Percentiles rank a stretch among this genome's conserved stretches.
phyloP scores from a whole-genome alignment of 2,329 filamentous ascomycete species.

The Sarocladium kiliense region DNA sequence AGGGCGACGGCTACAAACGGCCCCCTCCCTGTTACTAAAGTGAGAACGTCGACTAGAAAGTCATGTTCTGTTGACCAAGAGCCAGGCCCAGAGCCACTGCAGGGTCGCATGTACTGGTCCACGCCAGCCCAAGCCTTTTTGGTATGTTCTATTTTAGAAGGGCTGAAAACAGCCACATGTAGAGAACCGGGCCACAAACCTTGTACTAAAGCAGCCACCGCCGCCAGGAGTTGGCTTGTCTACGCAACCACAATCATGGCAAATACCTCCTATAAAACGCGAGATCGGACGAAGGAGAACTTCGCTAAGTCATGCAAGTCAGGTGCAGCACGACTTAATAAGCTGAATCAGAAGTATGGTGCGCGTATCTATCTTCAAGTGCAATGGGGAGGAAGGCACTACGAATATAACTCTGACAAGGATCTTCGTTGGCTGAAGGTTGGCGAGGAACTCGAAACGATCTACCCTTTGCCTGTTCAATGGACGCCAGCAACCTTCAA shows the following conservation, averaged over 20 bases:
- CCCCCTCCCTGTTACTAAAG: background rate
- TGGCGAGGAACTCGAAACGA: background rate
- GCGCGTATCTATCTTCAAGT: slow-evolving; percentile 1
- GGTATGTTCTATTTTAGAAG: slow-evolving; percentile 7
- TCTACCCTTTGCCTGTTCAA: no score
- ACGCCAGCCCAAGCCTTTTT: background rate
- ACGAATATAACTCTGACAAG: background rate
- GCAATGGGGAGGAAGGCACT: slow-evolving; percentile 1
- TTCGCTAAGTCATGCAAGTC: slow-evolving; percentile 9
- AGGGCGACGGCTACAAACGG: background rate
- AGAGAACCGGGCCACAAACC: background rate
- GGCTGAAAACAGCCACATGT: slow-evolving; percentile 5
- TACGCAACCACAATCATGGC: slow-evolving; percentile 7
- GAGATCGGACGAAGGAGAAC: slow-evolving; percentile 6
- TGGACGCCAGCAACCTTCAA: background rate
- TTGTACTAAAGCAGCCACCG: slow-evolving; percentile 5
- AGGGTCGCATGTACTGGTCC: background rate
- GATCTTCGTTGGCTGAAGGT: slow-evolving; percentile 1
- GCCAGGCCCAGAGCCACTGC: background rate
- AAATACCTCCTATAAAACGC: slow-evolving; percentile 7
- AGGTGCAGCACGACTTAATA: slow-evolving; percentile 1
- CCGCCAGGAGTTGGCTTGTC: slow-evolving; percentile 3
- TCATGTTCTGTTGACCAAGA: background rate
- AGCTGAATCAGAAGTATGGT: slow-evolving; percentile 8
- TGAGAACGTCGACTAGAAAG: background rate